A percentile compares a stretch with the other conserved stretches of the same genome.
Evolutionary conservation across 306 rosid species (phyloP).

Genomic region (Vicia faba): DNA sequence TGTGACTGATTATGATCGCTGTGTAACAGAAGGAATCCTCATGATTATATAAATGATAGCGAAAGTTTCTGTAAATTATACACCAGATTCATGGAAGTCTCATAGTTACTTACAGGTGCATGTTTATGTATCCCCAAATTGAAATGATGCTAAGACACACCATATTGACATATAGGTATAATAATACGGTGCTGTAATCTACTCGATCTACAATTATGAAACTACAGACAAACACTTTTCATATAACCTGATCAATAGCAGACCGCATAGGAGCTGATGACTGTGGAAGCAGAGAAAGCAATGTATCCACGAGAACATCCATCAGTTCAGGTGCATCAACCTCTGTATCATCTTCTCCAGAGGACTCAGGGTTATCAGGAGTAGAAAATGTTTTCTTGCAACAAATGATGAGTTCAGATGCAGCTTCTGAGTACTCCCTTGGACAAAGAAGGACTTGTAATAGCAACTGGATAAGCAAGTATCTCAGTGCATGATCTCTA

Average conservation of each 20-base stretch:
- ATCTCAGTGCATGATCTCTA: constrained; percentile 71
- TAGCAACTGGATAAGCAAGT: constrained; percentile 87
- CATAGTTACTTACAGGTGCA: neutral
- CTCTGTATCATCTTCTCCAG: constrained; percentile 66
- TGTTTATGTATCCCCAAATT: neutral
- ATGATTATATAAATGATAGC: too few species aligned
- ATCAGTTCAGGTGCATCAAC: constrained; percentile 68
- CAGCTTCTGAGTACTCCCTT: constrained; percentile 83
- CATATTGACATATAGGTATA: neutral
- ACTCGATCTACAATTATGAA: constrained; percentile 14
- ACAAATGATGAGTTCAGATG: constrained; percentile 77
- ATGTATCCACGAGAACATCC: constrained; percentile 94
- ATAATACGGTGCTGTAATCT: neutral
- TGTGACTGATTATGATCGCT: too few species aligned
- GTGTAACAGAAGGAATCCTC: too few species aligned
- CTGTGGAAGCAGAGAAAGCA: constrained; percentile 90
- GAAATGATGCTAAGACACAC: neutral
- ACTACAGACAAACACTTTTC: constrained; percentile 16
- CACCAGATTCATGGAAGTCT: neutral
- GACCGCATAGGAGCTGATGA: constrained; percentile 85
- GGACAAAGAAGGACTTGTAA: constrained; percentile 86
- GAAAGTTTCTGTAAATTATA: neutral
- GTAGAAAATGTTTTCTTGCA: constrained; percentile 71
- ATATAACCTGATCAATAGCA: constrained; percentile 87
- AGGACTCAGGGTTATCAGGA: constrained; percentile 60